Percentiles rank a stretch among this genome's conserved stretches.
Evolutionary conservation across 2,329 filamentous ascomycete species (phyloP).

Genomic region (Blastomyces gilchristii): DNA sequence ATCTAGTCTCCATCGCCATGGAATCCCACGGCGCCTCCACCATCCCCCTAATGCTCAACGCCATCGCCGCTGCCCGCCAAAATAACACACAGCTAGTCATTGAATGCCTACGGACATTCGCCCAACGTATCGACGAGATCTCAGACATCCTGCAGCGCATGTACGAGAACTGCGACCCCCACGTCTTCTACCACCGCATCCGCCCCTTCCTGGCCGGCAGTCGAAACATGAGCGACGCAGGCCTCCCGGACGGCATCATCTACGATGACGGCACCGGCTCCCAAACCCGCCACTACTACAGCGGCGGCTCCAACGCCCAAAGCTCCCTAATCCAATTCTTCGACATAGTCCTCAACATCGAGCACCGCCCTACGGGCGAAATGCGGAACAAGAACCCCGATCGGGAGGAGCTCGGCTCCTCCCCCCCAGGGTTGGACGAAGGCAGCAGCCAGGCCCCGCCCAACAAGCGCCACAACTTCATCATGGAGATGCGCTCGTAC

Average conservation of each 20-base stretch:
- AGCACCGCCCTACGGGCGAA: slow-evolving; percentile 81
- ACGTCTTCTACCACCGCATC: slow-evolving; percentile 91
- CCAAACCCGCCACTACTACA: slow-evolving; percentile 68
- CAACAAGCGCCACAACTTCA: slow-evolving; percentile 66
- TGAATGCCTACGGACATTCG: slow-evolving; percentile 66
- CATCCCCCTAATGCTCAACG: slow-evolving; percentile 77
- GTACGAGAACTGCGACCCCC: slow-evolving; percentile 91
- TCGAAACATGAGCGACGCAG: slow-evolving; percentile 95
- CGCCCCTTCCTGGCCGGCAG: slow-evolving; percentile 92
- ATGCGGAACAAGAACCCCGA: slow-evolving; percentile 24
- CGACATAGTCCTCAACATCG: slow-evolving; percentile 78
- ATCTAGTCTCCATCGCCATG: slow-evolving; percentile 88
- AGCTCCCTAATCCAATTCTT: slow-evolving; percentile 97
- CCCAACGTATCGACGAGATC: slow-evolving; percentile 79
- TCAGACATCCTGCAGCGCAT: slow-evolving; percentile 70
- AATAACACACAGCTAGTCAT: slow-evolving; percentile 63
- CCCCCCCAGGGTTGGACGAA: neutral
- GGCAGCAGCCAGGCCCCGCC: slow-evolving; percentile 36
- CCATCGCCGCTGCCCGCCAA: slow-evolving; percentile 66
- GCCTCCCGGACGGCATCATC: slow-evolving; percentile 73
- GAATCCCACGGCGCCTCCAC: slow-evolving; percentile 83
- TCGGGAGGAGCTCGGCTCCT: neutral
- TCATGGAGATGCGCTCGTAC: slow-evolving; percentile 91
- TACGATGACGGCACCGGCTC: slow-evolving; percentile 70
- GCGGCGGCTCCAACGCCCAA: slow-evolving; percentile 92